Evolutionary conservation across 257 asterid species (phyloP), one percentile per base, ranked within the genome.

Genomic region (Solanum lycopersicoides): DNA sequence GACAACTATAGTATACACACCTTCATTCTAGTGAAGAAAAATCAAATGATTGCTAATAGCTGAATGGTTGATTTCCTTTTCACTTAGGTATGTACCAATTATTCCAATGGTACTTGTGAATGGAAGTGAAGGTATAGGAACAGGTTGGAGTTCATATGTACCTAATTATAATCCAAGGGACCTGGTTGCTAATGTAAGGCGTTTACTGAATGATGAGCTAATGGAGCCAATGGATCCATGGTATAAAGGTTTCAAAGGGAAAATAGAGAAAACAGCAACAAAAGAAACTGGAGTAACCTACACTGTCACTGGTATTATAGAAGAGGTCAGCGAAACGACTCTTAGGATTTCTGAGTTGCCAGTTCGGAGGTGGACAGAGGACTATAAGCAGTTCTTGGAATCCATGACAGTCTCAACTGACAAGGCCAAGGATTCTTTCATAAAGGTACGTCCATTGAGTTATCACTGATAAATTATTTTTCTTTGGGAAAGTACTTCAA

Each of bases 121-220:
- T 91, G 99, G 99, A 50, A 95, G 99, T 92, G 99, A 97, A 93
- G 99, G 99, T 82, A 97, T 97, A 69, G 99, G 99, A 75, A 96
- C 99, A 28, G 98, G 98, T 68, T 97, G 99, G 99, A 97, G 99
- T 90, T 82, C 99, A 11, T 97, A 85, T 45, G 87, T 97, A 28
- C 99, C 99, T 12, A 96, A 97, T 88, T 97, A 97, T 76, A 95
- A 97, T 87, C 99, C 99, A 39, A 90, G 93, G 56, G 98, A 97
- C 88, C 92, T 96, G 80, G 91, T 97, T n/a, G 92, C 93, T 25
- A 97, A 97, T 88, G 89, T 96, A 86, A 95, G 93, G 91, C 94
- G 88, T 82, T 89, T 97, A 92, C 85, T 97, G 88, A 91, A 93
- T 89, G 95, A 88, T 91, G 98, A 96, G 88, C 92, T 91, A 45